Evolutionary conservation across 2,329 filamentous ascomycete species (phyloP), one percentile per base, ranked within the genome.

Genomic region (Fusarium buxicola): DNA sequence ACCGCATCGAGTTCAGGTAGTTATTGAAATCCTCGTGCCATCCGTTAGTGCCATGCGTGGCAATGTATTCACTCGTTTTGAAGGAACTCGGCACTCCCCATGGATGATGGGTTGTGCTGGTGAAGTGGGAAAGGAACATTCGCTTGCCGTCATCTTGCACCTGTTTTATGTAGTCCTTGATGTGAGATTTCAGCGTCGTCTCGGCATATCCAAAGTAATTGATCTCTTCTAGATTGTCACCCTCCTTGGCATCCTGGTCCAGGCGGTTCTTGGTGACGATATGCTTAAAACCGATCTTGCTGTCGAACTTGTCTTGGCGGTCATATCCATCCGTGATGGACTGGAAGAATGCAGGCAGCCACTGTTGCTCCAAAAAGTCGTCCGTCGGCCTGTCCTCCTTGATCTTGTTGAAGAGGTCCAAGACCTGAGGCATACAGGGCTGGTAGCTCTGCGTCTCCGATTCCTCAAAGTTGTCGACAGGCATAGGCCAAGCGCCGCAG

Each of bases 391-490:
- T 46, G 1, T 62, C 31, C 6, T 59, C 58, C 36, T 72, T 71
- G 16, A 76, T 39, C 8, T 60, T 49, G 60, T 77, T 78, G 38
- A 79, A 70, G 13, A 73, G 21, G 25, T 56, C 24, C 15, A 78
- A 58, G 11, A 77, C 65, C 28, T 78, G 80, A 1, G 80, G 75
- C 34, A 82, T 59, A 35, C 80, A 82, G 4, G 80, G 77, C 43
- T 81, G 77, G 54, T 81, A 81, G 15, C 78, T 71, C 24, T 80
- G 73, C 8, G 78, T 72, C 16, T 74, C 63, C 24, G 75, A 78
- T 57, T 82, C 80, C 38, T 73, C 71, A 28, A 81, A 81, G 49
- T 76, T 77, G 46, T 81, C 5, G 67, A 75, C 31, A 70, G 64
- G 7, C 62, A 82, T 70, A 0, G 80, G 77, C 11, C 72, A 75